phyloP scores from a whole-genome alignment of 1,284 basidiomycete species.

The Ceratobasidium sp. region DNA sequence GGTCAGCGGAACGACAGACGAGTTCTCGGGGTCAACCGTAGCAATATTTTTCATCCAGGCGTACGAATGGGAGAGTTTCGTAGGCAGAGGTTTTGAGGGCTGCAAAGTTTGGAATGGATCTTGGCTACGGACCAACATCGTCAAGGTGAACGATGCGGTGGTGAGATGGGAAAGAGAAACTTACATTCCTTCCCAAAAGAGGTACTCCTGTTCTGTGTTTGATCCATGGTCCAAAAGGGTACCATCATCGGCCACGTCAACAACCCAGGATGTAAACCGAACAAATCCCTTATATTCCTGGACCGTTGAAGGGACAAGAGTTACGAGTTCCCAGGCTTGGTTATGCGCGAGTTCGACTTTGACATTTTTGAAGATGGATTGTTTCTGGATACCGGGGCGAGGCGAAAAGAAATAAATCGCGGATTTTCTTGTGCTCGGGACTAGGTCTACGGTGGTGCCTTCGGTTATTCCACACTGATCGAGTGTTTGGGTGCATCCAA shows the following conservation, averaged over 20 bases:
- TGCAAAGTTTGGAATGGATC: background rate
- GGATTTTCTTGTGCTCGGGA: background rate
- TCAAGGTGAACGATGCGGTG: too few species aligned
- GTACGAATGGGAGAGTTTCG: background rate
- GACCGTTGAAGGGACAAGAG: background rate
- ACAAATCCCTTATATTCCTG: background rate
- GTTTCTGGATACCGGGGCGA: background rate
- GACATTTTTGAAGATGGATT: background rate
- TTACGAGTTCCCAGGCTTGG: background rate
- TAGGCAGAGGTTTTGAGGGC: background rate
- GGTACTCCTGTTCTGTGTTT: background rate
- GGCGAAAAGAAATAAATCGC: background rate
- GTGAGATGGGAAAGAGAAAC: background rate
- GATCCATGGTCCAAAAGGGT: background rate
- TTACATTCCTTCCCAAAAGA: conserved; percentile 5
- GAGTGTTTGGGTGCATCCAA: background rate
- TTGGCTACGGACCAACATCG: background rate
- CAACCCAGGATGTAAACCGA: background rate
- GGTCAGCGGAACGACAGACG: background rate
- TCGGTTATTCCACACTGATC: background rate
- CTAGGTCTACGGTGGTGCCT: background rate
- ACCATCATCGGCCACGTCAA: background rate
- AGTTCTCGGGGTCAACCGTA: background rate
- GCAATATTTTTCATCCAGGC: background rate
- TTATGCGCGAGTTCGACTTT: background rate